These are phyloP conservation scores for Penicillium janthinellum DNA, from an alignment of 2,329 filamentous ascomycete genomes.

Conservation along the genomic window DNA sequence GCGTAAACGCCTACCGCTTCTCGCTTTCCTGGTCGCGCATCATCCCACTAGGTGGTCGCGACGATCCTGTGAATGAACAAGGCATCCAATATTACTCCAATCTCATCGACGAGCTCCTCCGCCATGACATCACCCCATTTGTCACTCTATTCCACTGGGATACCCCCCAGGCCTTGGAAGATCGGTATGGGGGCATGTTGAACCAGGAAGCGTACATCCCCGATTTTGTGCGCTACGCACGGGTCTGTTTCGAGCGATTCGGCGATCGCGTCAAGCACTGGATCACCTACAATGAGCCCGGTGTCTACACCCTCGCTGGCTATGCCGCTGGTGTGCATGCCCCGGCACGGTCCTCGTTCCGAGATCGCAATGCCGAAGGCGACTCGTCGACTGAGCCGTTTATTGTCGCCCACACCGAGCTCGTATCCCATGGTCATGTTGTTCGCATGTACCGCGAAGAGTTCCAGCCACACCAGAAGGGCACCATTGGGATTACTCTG, in stretches of 20 bases:
- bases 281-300: constrained; percentile 86
- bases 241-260: constrained; percentile 70
- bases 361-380: constrained; percentile 67
- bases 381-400: constrained; percentile 75
- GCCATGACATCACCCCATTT: constrained; percentile 71
- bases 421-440: constrained; percentile 73
- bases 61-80: constrained; percentile 73
- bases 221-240: constrained; percentile 78
- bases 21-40: constrained; percentile 75
- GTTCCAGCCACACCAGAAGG: constrained; percentile 69
- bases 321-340: constrained; percentile 75
- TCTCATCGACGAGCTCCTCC: constrained; percentile 73
- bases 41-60: constrained; percentile 73
- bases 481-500: constrained; percentile 78
- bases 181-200: constrained; percentile 75
- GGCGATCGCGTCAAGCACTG: constrained; percentile 75
- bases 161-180: constrained; percentile 71
- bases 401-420: constrained; percentile 73
- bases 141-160: constrained; percentile 85
- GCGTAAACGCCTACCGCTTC: constrained; percentile 75
- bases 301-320: constrained; percentile 74
- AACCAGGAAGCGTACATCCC: constrained; percentile 74
- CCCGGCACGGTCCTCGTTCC: constrained; percentile 73
- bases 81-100: constrained; percentile 76
- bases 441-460: constrained; percentile 76